These are phyloP conservation scores for Termitomyces sp. DNA, from an alignment of 768 basidiomycete species.

Conservation along the genomic window DNA sequence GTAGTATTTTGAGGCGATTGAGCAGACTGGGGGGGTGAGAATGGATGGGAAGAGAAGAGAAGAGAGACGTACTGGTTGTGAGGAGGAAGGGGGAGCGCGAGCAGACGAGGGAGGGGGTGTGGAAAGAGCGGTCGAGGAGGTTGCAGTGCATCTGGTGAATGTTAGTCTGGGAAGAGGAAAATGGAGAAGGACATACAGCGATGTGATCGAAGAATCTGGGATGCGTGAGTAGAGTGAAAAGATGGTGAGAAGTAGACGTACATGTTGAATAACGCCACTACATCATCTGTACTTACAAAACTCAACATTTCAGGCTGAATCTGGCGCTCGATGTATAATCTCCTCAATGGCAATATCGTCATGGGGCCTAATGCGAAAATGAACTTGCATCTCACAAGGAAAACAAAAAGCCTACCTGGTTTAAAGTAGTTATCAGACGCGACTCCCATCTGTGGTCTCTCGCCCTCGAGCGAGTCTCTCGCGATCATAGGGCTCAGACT, in stretches of 20 bases:
- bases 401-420: conserved; percentile 69
- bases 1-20: conserved; percentile 93
- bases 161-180: conserved; percentile 1
- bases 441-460: conserved; percentile 62
- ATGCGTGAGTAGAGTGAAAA: conserved; percentile 5
- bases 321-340: conserved; percentile 84
- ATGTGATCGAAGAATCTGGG: conserved; percentile 73
- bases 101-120: conserved; percentile 91
- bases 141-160: conserved; percentile 68
- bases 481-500: conserved; percentile 37
- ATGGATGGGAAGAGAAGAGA: conserved; percentile 92
- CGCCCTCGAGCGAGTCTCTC: conserved; percentile 30
- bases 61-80: conserved; percentile 69
- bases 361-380: conserved; percentile 62
- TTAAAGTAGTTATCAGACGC: conserved; percentile 90
- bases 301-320: conserved; percentile 92
- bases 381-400: not conserved
- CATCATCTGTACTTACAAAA: conserved; percentile 85
- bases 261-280: conserved; percentile 90
- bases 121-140: conserved; percentile 82
- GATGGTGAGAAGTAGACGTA: conserved; percentile 33
- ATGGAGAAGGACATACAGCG: conserved; percentile 44
- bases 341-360: conserved; percentile 79
- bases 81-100: conserved; percentile 93
- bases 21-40: conserved; percentile 83